These are phyloP conservation scores for Geoglossum glabrum DNA, from an alignment of 495 filamentous ascomycete species.

Conservation along the genomic window DNA sequence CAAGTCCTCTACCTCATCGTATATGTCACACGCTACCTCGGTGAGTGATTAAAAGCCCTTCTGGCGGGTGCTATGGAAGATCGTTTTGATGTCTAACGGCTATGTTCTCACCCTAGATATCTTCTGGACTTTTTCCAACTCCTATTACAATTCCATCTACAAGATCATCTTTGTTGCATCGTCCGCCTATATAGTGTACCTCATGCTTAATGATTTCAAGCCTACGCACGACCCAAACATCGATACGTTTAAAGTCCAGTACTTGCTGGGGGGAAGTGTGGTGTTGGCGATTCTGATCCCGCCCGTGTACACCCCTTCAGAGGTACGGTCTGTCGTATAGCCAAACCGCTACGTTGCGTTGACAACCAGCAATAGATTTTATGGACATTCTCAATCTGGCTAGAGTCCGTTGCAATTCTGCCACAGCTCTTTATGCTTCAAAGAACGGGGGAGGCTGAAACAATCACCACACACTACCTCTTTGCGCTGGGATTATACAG, in stretches of 20 bases:
- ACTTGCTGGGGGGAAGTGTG: constrained; percentile 61
- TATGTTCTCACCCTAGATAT: constrained; percentile 35
- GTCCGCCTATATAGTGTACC: constrained; percentile 83
- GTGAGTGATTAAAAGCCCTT: constrained; percentile 21
- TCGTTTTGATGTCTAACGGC: background rate
- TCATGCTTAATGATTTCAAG: constrained; percentile 91
- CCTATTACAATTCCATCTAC: constrained; percentile 78
- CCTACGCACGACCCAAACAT: constrained; percentile 88
- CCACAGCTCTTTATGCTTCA: constrained; percentile 97
- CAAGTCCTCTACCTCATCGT: constrained; percentile 86
- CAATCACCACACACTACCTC: constrained; percentile 95
- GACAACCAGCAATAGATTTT: constrained; percentile 40
- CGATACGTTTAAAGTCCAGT: constrained; percentile 91
- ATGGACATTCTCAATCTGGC: constrained; percentile 96
- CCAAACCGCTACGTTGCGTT: background rate
- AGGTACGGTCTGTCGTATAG: constrained; percentile 22
- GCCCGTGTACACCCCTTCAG: constrained; percentile 47
- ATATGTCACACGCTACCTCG: constrained; percentile 81
- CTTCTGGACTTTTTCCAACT: constrained; percentile 63
- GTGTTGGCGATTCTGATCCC: constrained; percentile 69
- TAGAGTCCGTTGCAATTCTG: constrained; percentile 88
- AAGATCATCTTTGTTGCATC: constrained; percentile 85
- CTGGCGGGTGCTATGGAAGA: background rate
- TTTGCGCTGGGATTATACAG: constrained; percentile 84
- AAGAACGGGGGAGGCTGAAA: constrained; percentile 91